Evolutionary conservation across 495 filamentous ascomycete species (phyloP).

Genomic region (Monascus purpureus): DNA sequence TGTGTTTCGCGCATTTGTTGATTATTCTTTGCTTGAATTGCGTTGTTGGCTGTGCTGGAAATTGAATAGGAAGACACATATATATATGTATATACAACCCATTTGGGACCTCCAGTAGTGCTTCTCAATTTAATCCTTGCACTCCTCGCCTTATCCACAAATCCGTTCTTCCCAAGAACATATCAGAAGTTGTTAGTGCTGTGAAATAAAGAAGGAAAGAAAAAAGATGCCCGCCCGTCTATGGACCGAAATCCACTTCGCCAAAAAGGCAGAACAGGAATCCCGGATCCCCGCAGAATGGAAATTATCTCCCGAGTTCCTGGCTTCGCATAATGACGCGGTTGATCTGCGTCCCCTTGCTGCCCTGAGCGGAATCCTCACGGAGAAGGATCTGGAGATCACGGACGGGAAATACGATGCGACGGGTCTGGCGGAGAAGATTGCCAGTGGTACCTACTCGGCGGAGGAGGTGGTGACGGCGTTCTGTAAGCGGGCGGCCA

Average conservation of each 20-base stretch:
- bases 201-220: background rate
- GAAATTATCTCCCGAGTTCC: background rate
- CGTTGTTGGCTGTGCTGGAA: too few relatives aligned
- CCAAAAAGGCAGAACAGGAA: background rate
- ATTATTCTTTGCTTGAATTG: too few relatives aligned
- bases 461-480: constrained; percentile 18
- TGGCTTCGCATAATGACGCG: background rate
- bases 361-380: background rate
- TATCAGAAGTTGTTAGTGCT: too few relatives aligned
- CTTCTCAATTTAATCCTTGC: too few relatives aligned
- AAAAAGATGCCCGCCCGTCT: background rate
- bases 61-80: too few relatives aligned
- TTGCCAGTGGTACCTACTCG: background rate
- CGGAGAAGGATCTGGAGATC: background rate
- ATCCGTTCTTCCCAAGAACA: too few relatives aligned
- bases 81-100: too few relatives aligned
- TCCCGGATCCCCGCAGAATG: background rate
- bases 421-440: background rate
- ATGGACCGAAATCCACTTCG: background rate
- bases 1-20: too few relatives aligned
- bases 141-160: too few relatives aligned
- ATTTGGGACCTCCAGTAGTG: too few relatives aligned
- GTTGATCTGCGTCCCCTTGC: background rate
- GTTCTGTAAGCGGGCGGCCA: constrained; percentile 43
- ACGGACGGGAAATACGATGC: background rate